A percentile compares a stretch with the other conserved stretches of the same genome.
Conservation (phyloP, 345 rosid genomes). For the Syzygium grande region DNA sequence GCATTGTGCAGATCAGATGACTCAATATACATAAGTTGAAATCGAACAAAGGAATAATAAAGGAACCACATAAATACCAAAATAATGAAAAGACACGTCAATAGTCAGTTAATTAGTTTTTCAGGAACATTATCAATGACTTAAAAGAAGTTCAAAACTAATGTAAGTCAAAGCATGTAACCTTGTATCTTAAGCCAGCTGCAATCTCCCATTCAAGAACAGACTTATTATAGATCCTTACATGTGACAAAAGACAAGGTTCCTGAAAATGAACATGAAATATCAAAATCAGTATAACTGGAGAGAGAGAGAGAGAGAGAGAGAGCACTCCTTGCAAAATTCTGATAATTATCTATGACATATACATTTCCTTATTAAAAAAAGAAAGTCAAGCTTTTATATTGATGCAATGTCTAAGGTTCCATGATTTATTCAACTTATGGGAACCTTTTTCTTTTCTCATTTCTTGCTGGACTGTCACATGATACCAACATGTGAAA, state of each 20-base stretch:
- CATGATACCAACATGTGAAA: neutral
- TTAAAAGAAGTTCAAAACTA: neutral
- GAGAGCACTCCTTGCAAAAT: neutral
- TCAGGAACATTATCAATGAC: neutral
- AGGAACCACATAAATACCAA: neutral
- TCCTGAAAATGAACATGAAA: conserved; percentile 37
- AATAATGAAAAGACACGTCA: neutral
- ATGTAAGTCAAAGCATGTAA: conserved; percentile 11
- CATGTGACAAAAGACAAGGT: conserved; percentile 68
- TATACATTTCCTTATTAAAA: neutral
- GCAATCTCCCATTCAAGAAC: conserved; percentile 89
- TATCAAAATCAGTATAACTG: neutral
- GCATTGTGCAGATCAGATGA: neutral
- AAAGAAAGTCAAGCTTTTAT: neutral
- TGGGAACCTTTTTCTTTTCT: neutral
- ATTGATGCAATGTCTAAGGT: neutral
- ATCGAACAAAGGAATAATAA: neutral
- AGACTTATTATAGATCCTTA: conserved; percentile 74
- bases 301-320: neutral
- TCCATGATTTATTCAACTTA: neutral
- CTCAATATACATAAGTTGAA: neutral
- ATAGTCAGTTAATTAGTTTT: neutral
- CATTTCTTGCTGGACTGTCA: neutral
- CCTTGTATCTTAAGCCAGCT: conserved; percentile 79
- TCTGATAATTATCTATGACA: neutral